Evolutionary conservation across 2,329 filamentous ascomycete genomes (phyloP).

Genomic region (Mariannaea sp.): DNA sequence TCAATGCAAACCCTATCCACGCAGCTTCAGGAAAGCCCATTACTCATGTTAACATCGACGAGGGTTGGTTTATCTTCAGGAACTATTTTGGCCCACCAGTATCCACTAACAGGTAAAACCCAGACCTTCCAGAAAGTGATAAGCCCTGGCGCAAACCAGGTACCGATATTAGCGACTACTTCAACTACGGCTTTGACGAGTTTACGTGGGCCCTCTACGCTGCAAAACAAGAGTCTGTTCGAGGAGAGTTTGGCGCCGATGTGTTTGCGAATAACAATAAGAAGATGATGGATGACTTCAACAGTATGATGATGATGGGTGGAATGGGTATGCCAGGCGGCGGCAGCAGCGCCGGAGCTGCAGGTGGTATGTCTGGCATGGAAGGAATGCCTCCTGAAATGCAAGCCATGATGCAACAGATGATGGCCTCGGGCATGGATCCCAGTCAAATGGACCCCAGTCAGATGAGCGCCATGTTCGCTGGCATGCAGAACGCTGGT

Average conservation of each 20-base stretch:
- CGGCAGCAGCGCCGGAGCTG: conserved; percentile 39
- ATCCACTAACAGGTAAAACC: conserved; percentile 18
- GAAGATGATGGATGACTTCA: conserved; percentile 77
- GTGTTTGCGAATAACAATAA: conserved; percentile 68
- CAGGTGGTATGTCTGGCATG: conserved; percentile 58
- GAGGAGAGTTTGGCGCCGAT: conserved; percentile 74
- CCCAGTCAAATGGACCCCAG: conserved; percentile 68
- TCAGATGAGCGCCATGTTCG: conserved; percentile 64
- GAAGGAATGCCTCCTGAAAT: conserved; percentile 69
- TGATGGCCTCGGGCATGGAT: conserved; percentile 69
- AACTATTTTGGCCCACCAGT: neutral
- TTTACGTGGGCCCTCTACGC: conserved; percentile 98
- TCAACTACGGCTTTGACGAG: conserved; percentile 99
- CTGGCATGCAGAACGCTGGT: conserved; percentile 57
- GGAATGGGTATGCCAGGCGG: conserved; percentile 50
- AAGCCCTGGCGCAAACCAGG: conserved; percentile 96
- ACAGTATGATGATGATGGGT: conserved; percentile 69
- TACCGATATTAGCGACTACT: conserved; percentile 94
- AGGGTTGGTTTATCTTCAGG: conserved; percentile 48
- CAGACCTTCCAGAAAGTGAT: conserved; percentile 75
- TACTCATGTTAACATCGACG: conserved; percentile 74
- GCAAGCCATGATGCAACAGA: conserved; percentile 72
- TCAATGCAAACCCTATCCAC: conserved; percentile 82
- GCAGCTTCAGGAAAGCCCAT: conserved; percentile 80
- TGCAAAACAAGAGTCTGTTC: conserved; percentile 80